These are phyloP conservation scores for Amanita muscaria DNA, from an alignment of 768 basidiomycete genomes.

Conservation along the genomic window DNA sequence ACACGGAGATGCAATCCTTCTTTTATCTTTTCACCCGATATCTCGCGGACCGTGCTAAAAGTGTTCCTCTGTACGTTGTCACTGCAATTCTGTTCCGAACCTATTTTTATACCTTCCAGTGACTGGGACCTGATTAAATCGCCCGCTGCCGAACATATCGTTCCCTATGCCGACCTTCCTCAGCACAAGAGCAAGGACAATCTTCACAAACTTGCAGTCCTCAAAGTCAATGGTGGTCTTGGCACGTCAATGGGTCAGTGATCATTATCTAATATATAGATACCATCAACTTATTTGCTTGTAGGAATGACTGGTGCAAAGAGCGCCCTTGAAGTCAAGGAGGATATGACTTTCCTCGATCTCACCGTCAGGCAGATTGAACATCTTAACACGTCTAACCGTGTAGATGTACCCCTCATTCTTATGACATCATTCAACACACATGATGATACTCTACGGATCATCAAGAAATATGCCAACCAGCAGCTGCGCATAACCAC, in stretches of 20 bases:
- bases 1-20: conserved; percentile 94
- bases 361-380: conserved; percentile 92
- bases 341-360: conserved; percentile 97
- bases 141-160: conserved; percentile 77
- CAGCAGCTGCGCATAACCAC: conserved; percentile 89
- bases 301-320: conserved; percentile 81
- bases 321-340: conserved; percentile 91
- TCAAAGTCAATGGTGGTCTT: conserved; percentile 92
- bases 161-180: conserved; percentile 71
- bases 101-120: conserved; percentile 28
- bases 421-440: conserved; percentile 99
- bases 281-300: conserved; percentile 5
- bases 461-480: conserved; percentile 95
- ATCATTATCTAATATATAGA: not conserved
- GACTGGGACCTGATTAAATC: conserved; percentile 88
- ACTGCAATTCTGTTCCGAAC: conserved; percentile 6
- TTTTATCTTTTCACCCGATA: conserved; percentile 95
- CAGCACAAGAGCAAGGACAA: conserved; percentile 47
- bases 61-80: conserved; percentile 68
- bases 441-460: conserved; percentile 89
- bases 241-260: conserved; percentile 76
- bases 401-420: conserved; percentile 91
- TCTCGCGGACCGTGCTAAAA: conserved; percentile 80
- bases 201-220: conserved; percentile 88
- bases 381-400: conserved; percentile 80